Evolutionary conservation across 2,329 filamentous ascomycete genomes (phyloP).

Genomic region (Aureobasidium subglaciale): DNA sequence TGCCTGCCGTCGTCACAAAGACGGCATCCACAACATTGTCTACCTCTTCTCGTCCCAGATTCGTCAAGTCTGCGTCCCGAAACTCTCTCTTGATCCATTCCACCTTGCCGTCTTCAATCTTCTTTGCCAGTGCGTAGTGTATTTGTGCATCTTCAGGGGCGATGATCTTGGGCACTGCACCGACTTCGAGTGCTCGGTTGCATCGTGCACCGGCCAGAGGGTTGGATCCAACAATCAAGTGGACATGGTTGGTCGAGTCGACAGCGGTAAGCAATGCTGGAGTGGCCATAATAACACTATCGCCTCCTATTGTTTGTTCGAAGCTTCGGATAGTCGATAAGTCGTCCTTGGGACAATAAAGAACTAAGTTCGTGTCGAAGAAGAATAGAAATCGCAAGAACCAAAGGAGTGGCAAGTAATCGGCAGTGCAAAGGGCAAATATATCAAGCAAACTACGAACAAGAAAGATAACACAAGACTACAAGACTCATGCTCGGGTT

Average conservation of each 20-base stretch:
- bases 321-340: constrained; percentile 12
- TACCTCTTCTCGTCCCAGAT: constrained; percentile 73
- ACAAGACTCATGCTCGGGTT: background rate
- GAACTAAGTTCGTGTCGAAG: background rate
- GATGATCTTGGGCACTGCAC: constrained; percentile 73
- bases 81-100: constrained; percentile 62
- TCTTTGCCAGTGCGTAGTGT: constrained; percentile 55
- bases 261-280: constrained; percentile 64
- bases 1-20: constrained; percentile 64
- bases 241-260: constrained; percentile 63
- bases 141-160: constrained; percentile 55
- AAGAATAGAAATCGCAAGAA: background rate
- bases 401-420: constrained; percentile 12
- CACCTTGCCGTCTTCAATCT: constrained; percentile 59
- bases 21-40: constrained; percentile 78
- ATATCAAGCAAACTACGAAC: background rate
- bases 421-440: background rate
- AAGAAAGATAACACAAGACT: background rate
- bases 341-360: background rate
- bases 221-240: constrained; percentile 80
- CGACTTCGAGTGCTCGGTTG: constrained; percentile 69
- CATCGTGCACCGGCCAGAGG: constrained; percentile 81
- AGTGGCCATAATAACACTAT: constrained; percentile 16
- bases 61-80: constrained; percentile 62
- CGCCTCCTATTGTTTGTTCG: constrained; percentile 5